Base-by-base conservation (phyloP, 148 eudicot species). In the Chenopodium berlandieri region DNA sequence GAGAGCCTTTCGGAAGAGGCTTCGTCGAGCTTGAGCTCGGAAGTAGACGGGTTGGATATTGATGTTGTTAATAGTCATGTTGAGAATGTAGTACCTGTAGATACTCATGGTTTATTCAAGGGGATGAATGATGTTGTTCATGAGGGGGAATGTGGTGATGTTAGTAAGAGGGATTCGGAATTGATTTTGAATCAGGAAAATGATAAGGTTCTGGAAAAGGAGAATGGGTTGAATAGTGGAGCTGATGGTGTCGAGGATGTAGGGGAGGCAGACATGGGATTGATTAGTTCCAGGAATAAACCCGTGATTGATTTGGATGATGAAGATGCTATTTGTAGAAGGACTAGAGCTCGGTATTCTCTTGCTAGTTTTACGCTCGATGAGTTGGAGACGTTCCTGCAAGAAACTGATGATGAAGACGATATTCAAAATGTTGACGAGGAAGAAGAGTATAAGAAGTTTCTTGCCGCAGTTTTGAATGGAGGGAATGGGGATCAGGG, bases 281-380 rank as follows among this genome's bases (percentile, higher is more conserved):
- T 69, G 37, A 25, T 65, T 54, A 46, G 73, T 82, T 82, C 87
- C 10, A 68, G 71, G 27, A 78, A 4, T 67, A 37, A 80, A 71
- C 67, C 86, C 11, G 7, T 70, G 47, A 44, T 80, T 76, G 91
- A 87, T 83, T 75, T 69, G 64, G 92, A 90, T 80, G 88, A 90
- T 60, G 97, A 95, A 69, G 97, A 90, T 88, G 97, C 99, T 44
- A 95, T 95, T 37, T 92, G 92, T 83, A 92, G 77, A 90, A 92
- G 99, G 25, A 95, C 99, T 73, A 92, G 99, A 85, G 99, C 99
- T 80, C 93, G 93, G 46, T 94, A 95, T 90, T 95, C 97, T 75
- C 99, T 95, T 86, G 95, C 97, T 30, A 89, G 93, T 84, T 94
- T 90, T 86, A 91, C 99, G 1, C 97, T 95, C 67, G 99, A 95